Conservation (phyloP, 164 flowering plant genomes). For the Brasenia schreberi region DNA sequence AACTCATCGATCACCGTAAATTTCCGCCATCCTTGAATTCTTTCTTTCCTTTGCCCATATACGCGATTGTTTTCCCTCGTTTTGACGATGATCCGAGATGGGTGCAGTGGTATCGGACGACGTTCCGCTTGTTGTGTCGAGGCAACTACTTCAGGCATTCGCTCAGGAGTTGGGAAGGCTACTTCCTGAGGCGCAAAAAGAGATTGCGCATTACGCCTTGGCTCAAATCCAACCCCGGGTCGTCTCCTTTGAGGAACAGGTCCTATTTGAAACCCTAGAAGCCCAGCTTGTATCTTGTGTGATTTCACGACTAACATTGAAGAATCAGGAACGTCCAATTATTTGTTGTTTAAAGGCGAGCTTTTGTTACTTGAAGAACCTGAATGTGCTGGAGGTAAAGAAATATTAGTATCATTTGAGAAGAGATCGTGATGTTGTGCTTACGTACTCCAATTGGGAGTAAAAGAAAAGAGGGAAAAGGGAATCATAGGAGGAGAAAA, state of each 20-base stretch:
- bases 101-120: conserved; percentile 76
- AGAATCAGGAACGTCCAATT: no score
- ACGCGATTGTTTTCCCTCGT: background rate
- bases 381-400: no score
- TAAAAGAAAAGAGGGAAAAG: no score
- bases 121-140: conserved; percentile 88
- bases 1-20: conserved; percentile 79
- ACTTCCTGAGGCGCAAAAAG: conserved; percentile 73
- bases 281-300: background rate
- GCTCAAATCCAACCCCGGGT: conserved; percentile 93
- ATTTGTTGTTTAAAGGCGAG: no score
- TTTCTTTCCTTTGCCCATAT: background rate
- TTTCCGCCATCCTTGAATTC: background rate
- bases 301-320: no score
- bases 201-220: conserved; percentile 75
- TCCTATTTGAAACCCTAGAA: conserved; percentile 6
- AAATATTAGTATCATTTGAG: no score
- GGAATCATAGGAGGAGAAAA: no score
- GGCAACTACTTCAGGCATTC: conserved; percentile 78
- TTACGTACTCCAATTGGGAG: no score
- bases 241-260: conserved; percentile 98
- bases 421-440: no score
- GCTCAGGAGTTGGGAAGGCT: conserved; percentile 76
- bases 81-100: background rate
- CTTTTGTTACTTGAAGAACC: no score